A percentile compares a stretch with the other conserved stretches of the same genome.
Conservation (phyloP, 2,329 filamentous ascomycete genomes). For the Aspergillus sp. region DNA sequence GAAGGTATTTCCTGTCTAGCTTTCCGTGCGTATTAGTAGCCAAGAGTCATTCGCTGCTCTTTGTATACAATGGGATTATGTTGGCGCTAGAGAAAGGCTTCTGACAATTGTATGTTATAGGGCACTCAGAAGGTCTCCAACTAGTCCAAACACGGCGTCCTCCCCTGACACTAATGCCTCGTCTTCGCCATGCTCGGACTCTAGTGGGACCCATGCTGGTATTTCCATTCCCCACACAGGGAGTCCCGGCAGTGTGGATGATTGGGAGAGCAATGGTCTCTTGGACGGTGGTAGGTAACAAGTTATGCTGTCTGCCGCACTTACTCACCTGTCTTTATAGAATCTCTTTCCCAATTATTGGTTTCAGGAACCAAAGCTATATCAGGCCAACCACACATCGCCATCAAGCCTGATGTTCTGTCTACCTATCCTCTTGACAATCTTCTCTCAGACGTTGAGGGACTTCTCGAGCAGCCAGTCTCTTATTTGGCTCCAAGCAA, state of each 20-base stretch:
- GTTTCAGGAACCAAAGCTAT: neutral
- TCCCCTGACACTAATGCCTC: neutral
- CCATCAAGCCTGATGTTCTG: neutral
- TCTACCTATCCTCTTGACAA: slow-evolving; percentile 3
- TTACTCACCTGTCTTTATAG: neutral
- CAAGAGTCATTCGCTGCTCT: neutral
- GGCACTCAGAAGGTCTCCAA: neutral
- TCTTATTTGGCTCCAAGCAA: neutral
- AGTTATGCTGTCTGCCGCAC: neutral
- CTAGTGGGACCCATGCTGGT: neutral
- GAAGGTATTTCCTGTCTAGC: neutral
- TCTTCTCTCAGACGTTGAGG: neutral
- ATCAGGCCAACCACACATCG: neutral
- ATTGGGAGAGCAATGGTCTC: neutral
- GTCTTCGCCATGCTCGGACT: neutral
- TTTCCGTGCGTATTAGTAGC: neutral
- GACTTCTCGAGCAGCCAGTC: neutral
- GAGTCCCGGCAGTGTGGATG: neutral
- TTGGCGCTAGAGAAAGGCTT: neutral
- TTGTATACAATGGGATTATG: neutral
- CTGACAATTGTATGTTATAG: neutral
- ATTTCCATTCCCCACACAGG: neutral
- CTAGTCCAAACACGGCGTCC: neutral
- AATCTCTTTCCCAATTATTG: neutral
- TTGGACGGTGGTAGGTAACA: neutral